Evolutionary conservation across 768 basidiomycete genomes (phyloP).

Genomic region (Pulveroboletus sp.): DNA sequence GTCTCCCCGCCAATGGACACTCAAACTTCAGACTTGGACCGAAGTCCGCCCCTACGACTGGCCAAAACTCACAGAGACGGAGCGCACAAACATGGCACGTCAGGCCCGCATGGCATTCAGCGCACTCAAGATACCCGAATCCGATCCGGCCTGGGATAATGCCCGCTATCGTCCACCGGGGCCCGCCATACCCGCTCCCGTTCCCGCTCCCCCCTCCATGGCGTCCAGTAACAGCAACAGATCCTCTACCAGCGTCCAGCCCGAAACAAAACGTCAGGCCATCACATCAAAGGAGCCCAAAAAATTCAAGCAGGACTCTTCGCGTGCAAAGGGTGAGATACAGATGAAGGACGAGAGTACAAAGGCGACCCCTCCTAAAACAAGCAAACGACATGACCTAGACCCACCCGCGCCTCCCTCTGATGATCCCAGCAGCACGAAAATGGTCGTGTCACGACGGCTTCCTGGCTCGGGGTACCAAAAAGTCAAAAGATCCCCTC

Average conservation of each 20-base stretch:
- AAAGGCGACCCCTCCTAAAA: conserved; percentile 31
- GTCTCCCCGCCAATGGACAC: conserved; percentile 44
- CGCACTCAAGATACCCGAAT: conserved; percentile 52
- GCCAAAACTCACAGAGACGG: conserved; percentile 45
- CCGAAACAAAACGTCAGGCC: conserved; percentile 42
- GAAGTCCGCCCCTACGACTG: conserved; percentile 72
- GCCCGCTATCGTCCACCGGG: conserved; percentile 35
- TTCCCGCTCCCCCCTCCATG: conserved; percentile 16
- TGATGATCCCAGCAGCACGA: conserved; percentile 7
- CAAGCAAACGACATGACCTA: conserved; percentile 27
- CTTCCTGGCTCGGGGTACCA: conserved; percentile 51
- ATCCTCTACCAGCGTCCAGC: conserved; percentile 25
- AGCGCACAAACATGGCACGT: conserved; percentile 49
- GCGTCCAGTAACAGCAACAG: conserved; percentile 16
- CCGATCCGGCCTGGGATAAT: conserved; percentile 63
- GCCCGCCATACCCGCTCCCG: conserved; percentile 10
- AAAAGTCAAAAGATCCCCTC: conserved; percentile 34
- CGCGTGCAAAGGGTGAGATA: conserved; percentile 36
- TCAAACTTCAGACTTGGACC: conserved; percentile 58
- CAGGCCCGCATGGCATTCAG: conserved; percentile 49
- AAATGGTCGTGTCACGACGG: conserved; percentile 30
- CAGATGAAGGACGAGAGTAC: conserved; percentile 37
- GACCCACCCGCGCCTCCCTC: conserved; percentile 22
- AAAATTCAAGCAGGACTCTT: conserved; percentile 28
- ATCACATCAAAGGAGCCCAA: conserved; percentile 46